These are phyloP conservation scores for Darksidea phi DNA, from an alignment of 495 filamentous ascomycete genomes.

Conservation along the genomic window DNA sequence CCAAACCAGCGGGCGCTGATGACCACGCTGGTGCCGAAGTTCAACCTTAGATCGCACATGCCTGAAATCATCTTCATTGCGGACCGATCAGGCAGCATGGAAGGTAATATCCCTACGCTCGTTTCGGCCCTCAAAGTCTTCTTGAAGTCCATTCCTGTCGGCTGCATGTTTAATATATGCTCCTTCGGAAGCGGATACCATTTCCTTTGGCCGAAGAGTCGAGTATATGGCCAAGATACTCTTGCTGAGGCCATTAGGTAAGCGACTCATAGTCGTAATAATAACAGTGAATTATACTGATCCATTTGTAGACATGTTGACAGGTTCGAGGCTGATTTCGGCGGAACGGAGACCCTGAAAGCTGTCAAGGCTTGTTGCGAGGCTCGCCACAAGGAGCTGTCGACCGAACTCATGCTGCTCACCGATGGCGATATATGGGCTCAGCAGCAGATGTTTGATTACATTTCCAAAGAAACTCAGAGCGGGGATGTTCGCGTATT, in stretches of 20 bases:
- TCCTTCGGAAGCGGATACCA: slow-evolving; percentile 59
- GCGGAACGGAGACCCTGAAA: slow-evolving; percentile 62
- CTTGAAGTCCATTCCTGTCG: slow-evolving; percentile 65
- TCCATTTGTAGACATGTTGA: slow-evolving; percentile 42
- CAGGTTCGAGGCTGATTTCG: slow-evolving; percentile 52
- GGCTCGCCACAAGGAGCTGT: slow-evolving; percentile 48
- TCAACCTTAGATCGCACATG: slow-evolving; percentile 51
- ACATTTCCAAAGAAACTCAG: slow-evolving; percentile 50
- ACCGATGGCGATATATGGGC: slow-evolving; percentile 69
- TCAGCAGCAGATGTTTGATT: slow-evolving; percentile 54
- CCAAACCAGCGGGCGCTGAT: slow-evolving; percentile 63
- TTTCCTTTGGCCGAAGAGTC: slow-evolving; percentile 60
- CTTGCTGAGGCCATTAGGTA: slow-evolving; percentile 50
- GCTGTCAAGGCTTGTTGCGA: slow-evolving; percentile 56
- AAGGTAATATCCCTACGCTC: slow-evolving; percentile 53
- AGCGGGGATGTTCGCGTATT: slow-evolving; percentile 59
- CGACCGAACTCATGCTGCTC: slow-evolving; percentile 63
- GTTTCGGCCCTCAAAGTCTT: slow-evolving; percentile 62
- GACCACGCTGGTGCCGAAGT: slow-evolving; percentile 65
- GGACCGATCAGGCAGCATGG: slow-evolving; percentile 69
- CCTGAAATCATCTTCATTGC: slow-evolving; percentile 70
- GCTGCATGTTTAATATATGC: slow-evolving; percentile 71
- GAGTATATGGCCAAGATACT: slow-evolving; percentile 52
- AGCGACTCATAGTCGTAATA: too few species aligned
- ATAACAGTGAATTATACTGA: too few species aligned